Evolutionary conservation across 208 protist species (phyloP), one percentile per base, ranked within the genome.

Genomic region (Balamuthia mandrillaris): DNA sequence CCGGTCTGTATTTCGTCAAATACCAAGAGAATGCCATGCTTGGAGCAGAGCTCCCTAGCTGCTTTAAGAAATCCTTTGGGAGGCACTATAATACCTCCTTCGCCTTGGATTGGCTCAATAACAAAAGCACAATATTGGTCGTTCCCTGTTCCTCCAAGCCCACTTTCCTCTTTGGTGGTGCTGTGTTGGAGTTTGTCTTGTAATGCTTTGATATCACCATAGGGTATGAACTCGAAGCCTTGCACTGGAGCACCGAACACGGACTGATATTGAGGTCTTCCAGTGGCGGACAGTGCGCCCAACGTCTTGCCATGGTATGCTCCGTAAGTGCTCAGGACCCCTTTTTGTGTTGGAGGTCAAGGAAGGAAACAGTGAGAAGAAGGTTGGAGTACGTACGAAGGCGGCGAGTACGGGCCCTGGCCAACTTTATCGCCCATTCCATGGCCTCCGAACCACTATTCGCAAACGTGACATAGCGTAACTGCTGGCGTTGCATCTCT

Each of bases 91-190:
- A 96, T 93, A 56, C 95, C 96, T 24, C 95, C 96, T 85, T 98
- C 96, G 61, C 95, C 95, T 91, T 98, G 96, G 87, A 98, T 97
- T 35, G 96, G 96, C 86, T 98, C 96, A 9, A 94, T 65, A 12
- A 97, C 88, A 75, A 97, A 97, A 14, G 74, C 96, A 65, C 75
- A 81, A 35, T 60, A 79, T 35, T 79, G 70, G 31, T 29, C 45
- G 47, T 51, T 21, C 45, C n/a, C 44, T 18, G 37, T 18, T 2
- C 21, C 29, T 2, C 47, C 70, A n/a, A n/a, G n/a, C n/a, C n/a
- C n/a, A n/a, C n/a, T n/a, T 18, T 29, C 45, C 33, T 51, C 29
- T 33, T 18, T 58, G 29, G 37, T 18, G 1, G 14, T 24, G 6
- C 47, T 49, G 21, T 33, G 47, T 31, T 79, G 47, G 14, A 79